phyloP scores from a whole-genome alignment of 495 filamentous ascomycete species.

The Sabuloglossum arenarium region DNA sequence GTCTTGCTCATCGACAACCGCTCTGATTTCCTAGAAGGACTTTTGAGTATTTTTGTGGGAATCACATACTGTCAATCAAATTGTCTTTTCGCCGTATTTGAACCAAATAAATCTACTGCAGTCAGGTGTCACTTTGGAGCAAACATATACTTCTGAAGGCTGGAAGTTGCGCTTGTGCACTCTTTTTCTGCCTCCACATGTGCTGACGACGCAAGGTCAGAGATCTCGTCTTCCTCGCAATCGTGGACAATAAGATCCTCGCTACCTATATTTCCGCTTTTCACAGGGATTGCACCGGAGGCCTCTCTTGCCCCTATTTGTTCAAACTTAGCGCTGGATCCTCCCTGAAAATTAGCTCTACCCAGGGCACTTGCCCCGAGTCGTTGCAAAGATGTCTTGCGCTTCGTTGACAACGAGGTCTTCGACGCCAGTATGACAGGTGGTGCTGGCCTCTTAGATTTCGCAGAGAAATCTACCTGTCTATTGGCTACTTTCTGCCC shows the following conservation, averaged over 20 bases:
- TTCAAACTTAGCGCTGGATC: constrained; percentile 10
- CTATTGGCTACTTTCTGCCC: not conserved
- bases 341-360: constrained; percentile 20
- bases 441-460: not conserved
- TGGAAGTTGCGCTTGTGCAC: not conserved
- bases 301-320: not conserved
- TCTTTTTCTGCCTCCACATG: constrained; percentile 6
- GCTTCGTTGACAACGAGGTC: not conserved
- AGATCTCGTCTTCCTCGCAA: constrained; percentile 38
- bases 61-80: no score
- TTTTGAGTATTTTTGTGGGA: no score
- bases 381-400: not conserved
- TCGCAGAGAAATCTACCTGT: not conserved
- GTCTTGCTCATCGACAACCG: no score
- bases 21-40: no score
- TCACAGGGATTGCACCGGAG: not conserved
- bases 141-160: constrained; percentile 33
- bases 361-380: constrained; percentile 1
- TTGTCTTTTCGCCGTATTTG: no score
- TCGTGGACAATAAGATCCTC: constrained; percentile 57
- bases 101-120: not conserved
- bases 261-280: constrained; percentile 29
- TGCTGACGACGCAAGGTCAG: not conserved
- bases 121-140: constrained; percentile 11
- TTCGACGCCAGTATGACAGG: not conserved